phyloP scores from a whole-genome alignment of 2,329 filamentous ascomycete genomes.

The Dactylellina cionopaga region DNA sequence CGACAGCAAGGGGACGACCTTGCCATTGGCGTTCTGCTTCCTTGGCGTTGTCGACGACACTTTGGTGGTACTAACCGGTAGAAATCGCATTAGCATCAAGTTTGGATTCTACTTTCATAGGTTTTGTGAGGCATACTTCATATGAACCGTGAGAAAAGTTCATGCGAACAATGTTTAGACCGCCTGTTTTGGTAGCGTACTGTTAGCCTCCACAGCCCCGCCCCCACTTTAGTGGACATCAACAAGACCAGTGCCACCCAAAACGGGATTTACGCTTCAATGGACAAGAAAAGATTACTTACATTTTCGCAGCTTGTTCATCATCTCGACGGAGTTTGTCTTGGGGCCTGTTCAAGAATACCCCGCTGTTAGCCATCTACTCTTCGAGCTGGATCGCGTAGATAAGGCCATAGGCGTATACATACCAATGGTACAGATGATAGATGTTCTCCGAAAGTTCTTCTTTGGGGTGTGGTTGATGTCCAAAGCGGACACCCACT shows the following conservation, averaged over 20 bases:
- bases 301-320: slow-evolving; percentile 87
- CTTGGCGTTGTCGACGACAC: slow-evolving; percentile 94
- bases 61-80: slow-evolving; percentile 83
- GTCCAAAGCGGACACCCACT: slow-evolving; percentile 81
- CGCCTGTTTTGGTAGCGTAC: slow-evolving; percentile 65
- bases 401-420: neutral
- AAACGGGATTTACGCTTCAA: neutral
- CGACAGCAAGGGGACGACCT: slow-evolving; percentile 93
- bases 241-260: neutral
- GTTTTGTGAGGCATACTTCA: slow-evolving; percentile 66
- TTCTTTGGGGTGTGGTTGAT: slow-evolving; percentile 86
- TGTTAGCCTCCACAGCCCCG: slow-evolving; percentile 20
- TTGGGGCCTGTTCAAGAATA: slow-evolving; percentile 74
- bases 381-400: slow-evolving; percentile 1
- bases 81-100: neutral
- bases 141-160: slow-evolving; percentile 97
- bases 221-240: slow-evolving; percentile 24
- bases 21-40: slow-evolving; percentile 79
- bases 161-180: slow-evolving; percentile 99
- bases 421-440: slow-evolving; percentile 95
- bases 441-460: slow-evolving; percentile 95
- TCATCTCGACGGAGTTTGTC: slow-evolving; percentile 97
- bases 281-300: slow-evolving; percentile 50
- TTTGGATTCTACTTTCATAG: neutral
- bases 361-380: slow-evolving; percentile 40